These are phyloP conservation scores for Dothideomycetidae sp. DNA, from an alignment of 2,329 filamentous ascomycete species.

Conservation along the genomic window DNA sequence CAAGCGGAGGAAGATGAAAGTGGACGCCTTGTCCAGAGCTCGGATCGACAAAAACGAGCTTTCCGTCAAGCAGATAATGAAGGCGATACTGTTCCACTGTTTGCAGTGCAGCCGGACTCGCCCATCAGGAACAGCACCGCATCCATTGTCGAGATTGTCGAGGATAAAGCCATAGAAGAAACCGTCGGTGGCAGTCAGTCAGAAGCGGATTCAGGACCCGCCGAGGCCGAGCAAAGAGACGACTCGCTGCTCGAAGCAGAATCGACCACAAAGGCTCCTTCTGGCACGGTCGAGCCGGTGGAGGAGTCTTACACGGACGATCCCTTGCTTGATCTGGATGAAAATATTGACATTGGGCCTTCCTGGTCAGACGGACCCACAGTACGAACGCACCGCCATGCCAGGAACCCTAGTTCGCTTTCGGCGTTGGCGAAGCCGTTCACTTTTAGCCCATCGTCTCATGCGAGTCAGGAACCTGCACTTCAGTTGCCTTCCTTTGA, in stretches of 20 bases:
- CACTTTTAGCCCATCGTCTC: slow-evolving; percentile 20
- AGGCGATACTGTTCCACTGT: slow-evolving; percentile 59
- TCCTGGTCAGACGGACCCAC: too few relatives aligned
- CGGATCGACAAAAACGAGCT: slow-evolving; percentile 61
- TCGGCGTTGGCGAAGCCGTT: slow-evolving; percentile 62
- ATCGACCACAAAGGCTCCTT: not conserved
- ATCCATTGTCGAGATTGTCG: too few relatives aligned
- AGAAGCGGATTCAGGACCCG: too few relatives aligned
- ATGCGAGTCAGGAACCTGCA: slow-evolving; percentile 4
- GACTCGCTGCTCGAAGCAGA: not conserved
- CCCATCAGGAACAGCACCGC: not conserved
- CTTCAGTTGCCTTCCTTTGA: slow-evolving; percentile 7
- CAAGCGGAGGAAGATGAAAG: slow-evolving; percentile 41
- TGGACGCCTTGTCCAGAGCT: slow-evolving; percentile 47
- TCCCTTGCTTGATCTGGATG: not conserved
- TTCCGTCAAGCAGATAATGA: slow-evolving; percentile 49
- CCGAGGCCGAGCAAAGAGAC: not conserved
- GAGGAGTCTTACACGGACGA: not conserved
- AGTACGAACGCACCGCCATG: slow-evolving; percentile 8
- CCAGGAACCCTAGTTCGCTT: slow-evolving; percentile 34
- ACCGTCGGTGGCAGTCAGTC: too few relatives aligned
- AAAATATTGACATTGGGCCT: too few relatives aligned
- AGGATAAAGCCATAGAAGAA: too few relatives aligned
- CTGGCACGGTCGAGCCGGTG: not conserved
- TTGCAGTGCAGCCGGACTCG: slow-evolving; percentile 40